Base-by-base conservation (phyloP, 768 basidiomycete species). In the Mycena rebaudengoi region DNA sequence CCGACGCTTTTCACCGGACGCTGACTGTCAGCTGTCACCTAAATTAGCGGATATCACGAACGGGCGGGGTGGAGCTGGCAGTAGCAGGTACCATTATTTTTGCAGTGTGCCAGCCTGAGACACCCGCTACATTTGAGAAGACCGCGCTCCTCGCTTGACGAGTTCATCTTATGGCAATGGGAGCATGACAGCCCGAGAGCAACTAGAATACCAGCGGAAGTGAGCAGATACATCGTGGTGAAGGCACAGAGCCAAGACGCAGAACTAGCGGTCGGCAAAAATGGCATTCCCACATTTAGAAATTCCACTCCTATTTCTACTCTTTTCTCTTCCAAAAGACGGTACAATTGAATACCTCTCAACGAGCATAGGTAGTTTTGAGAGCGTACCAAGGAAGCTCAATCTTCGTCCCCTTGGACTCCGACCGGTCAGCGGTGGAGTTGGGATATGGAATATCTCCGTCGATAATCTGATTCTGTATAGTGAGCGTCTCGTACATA, bases 91-190 rank as follows among this genome's bases (percentile, higher is more conserved):
- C 59, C 50, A 20, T 20, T 23, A 43, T n/a, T n/a, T n/a, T 41
- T 60, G 43, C 59, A 60, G 30, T 60, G 53, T 18, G 1, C 29
- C n/a, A 45, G 2, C 21, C 41, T 60, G 33, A 30, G 50, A 45
- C 59, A 60, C 14, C 59, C 49, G 23, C 59, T 18, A 21, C 59
- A 52, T 43, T 13, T 40, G 39, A 40, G 57, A 29, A 58, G 46
- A 46, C 25, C 33, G 45, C 10, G 35, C 35, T 10, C 26, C 21
- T 39, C 45, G 33, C 37, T 37, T 39, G 46, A 50, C 26, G 26
- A 35, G 28, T 41, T 48, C 37, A 49, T 2, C 46, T 49, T 59
- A 23, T 59, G n/a, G 30, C 57, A 59, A 25, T 59, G 35, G 39
- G 48, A 40, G 37, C 57, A 59, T 32, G 57, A 29, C 13, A 59